Percentiles rank a stretch among this genome's conserved stretches.
phyloP scores from a whole-genome alignment of 306 rosid genomes.

The Ammopiptanthus mongolicus region DNA sequence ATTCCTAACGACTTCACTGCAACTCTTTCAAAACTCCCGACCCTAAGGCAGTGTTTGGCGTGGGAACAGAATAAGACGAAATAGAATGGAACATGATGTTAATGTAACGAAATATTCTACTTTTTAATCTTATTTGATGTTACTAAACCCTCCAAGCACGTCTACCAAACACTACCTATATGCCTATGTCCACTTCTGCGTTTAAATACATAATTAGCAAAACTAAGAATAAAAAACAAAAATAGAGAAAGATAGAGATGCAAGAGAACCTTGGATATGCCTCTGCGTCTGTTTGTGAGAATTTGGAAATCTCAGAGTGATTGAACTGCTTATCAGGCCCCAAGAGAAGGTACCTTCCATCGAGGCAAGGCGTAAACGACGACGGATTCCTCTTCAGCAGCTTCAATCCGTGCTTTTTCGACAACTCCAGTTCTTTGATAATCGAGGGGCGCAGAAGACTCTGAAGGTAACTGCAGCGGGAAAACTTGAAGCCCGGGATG shows the following conservation, averaged over 20 bases:
- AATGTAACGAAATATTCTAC: too few relatives aligned
- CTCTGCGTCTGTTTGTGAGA: conserved; percentile 70
- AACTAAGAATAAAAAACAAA: not conserved
- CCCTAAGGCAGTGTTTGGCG: too few relatives aligned
- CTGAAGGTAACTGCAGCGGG: conserved; percentile 89
- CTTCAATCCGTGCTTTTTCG: conserved; percentile 69
- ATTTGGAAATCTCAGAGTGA: conserved; percentile 74
- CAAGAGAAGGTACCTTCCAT: conserved; percentile 77
- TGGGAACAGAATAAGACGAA: too few relatives aligned
- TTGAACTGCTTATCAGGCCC: conserved; percentile 68
- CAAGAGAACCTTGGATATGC: conserved; percentile 66
- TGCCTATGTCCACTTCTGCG: too few relatives aligned
- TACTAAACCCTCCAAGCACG: too few relatives aligned
- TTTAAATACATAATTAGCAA: too few relatives aligned
- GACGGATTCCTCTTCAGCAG: conserved; percentile 77
- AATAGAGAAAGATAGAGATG: not conserved
- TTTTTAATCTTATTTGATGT: too few relatives aligned
- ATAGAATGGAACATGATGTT: too few relatives aligned
- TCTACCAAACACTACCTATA: too few relatives aligned
- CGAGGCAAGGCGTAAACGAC: conserved; percentile 91
- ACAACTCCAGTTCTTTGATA: conserved; percentile 72
- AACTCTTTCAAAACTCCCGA: too few relatives aligned
- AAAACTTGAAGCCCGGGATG: conserved; percentile 83
- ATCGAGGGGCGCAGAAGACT: conserved; percentile 87
- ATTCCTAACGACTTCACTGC: too few relatives aligned